These are phyloP conservation scores for Atalantia buxifolia DNA, from an alignment of 345 rosid genomes.

Conservation along the genomic window DNA sequence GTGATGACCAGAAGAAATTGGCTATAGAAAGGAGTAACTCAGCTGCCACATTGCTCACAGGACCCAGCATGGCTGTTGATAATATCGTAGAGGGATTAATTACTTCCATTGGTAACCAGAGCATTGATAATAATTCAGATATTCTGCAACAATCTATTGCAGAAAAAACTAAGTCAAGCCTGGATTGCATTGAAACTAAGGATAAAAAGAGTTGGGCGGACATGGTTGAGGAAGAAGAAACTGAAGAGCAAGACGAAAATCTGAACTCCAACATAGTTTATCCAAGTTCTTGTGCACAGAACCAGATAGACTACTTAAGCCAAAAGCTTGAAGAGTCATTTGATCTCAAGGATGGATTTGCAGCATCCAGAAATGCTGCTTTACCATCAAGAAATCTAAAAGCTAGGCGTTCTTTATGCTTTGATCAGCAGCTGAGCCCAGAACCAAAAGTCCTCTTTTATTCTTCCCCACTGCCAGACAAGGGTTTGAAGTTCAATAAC, in stretches of 20 bases:
- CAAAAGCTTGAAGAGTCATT: constrained; percentile 25
- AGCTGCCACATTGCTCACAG: not conserved
- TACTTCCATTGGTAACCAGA: not conserved
- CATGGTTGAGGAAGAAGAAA: constrained; percentile 70
- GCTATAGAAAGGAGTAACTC: not conserved
- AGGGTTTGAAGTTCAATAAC: not conserved
- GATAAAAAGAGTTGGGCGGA: constrained; percentile 80
- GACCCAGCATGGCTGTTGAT: not conserved
- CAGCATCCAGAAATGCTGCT: constrained; percentile 4
- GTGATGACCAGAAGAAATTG: constrained; percentile 1
- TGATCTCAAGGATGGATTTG: constrained; percentile 17
- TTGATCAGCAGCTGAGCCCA: constrained; percentile 11
- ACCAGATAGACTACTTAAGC: constrained; percentile 18
- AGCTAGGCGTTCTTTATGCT: constrained; percentile 31
- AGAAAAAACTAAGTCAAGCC: not conserved
- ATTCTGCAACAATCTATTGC: not conserved
- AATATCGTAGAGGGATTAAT: not conserved
- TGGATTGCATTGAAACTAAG: constrained; percentile 6
- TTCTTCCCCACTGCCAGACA: not conserved
- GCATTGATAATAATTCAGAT: not conserved
- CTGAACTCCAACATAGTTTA: constrained; percentile 33
- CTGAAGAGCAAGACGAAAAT: constrained; percentile 39
- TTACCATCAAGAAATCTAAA: constrained; percentile 15
- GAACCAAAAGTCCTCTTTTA: not conserved
- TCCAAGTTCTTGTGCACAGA: constrained; percentile 16